Percentiles rank a stretch among this genome's conserved stretches.
These are phyloP conservation scores for Plantago major DNA, from an alignment of 257 asterid species.

Conservation along the genomic window DNA sequence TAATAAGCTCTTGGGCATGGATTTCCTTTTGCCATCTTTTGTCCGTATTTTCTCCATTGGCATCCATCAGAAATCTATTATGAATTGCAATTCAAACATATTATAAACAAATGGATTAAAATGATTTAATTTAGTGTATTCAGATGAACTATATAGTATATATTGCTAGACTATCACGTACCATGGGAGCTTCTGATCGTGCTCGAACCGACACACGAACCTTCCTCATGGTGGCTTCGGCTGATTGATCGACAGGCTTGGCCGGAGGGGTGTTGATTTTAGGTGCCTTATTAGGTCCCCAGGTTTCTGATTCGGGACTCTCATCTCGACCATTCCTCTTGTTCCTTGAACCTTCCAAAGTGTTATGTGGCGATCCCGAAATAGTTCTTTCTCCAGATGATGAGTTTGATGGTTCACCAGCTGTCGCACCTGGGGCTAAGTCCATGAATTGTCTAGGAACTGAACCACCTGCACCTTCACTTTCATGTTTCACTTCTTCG, in stretches of 20 bases:
- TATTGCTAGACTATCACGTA: background rate
- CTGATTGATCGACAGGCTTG: constrained; percentile 42
- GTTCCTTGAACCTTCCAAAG: constrained; percentile 24
- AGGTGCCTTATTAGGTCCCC: constrained; percentile 53
- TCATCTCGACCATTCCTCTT: constrained; percentile 56
- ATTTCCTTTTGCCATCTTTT: constrained; percentile 94
- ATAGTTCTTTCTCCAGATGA: constrained; percentile 76
- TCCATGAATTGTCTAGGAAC: constrained; percentile 69
- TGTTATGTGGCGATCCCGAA: constrained; percentile 50
- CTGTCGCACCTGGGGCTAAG: constrained; percentile 28
- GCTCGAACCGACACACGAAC: constrained; percentile 99
- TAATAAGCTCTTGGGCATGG: constrained; percentile 96
- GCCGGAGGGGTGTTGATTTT: constrained; percentile 28
- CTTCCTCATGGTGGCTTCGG: constrained; percentile 83
- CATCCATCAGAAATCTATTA: constrained; percentile 86
- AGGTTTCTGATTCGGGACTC: constrained; percentile 73
- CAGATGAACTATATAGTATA: background rate
- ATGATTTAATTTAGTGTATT: too few relatives aligned
- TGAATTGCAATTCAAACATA: background rate
- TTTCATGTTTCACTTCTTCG: constrained; percentile 29
- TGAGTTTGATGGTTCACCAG: constrained; percentile 48
- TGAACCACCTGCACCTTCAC: constrained; percentile 26
- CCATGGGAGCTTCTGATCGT: constrained; percentile 95
- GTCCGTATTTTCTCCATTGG: constrained; percentile 98
- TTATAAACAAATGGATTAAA: background rate